phyloP scores from a whole-genome alignment of 1,139 yeast species.

The Yamadazyma trypodendri region DNA sequence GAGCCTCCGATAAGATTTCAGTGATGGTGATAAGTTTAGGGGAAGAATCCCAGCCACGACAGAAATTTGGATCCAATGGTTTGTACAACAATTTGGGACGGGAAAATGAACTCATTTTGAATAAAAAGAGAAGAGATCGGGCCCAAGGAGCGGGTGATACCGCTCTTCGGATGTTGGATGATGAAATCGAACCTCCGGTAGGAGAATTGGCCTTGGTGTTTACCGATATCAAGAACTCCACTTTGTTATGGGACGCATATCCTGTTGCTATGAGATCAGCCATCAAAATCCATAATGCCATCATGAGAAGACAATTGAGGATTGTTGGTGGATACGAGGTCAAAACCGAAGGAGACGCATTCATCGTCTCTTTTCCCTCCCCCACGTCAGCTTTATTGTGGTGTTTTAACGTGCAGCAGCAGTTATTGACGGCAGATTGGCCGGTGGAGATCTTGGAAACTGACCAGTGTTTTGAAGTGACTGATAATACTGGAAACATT shows the following conservation, averaged over 20 bases:
- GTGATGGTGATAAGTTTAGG: conserved; percentile 77
- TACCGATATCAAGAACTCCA: conserved; percentile 95
- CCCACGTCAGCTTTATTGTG: conserved; percentile 88
- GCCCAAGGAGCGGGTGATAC: conserved; percentile 80
- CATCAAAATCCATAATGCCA: conserved; percentile 85
- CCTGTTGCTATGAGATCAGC: conserved; percentile 97
- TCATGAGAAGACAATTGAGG: conserved; percentile 91
- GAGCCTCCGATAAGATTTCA: conserved; percentile 79
- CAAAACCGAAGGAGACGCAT: conserved; percentile 98
- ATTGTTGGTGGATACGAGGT: conserved; percentile 97
- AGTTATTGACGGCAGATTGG: conserved; percentile 85
- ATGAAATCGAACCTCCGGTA: conserved; percentile 92
- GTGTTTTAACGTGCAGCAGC: conserved; percentile 93
- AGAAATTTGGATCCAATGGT: conserved; percentile 29
- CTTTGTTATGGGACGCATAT: conserved; percentile 87
- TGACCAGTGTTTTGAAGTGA: conserved; percentile 79
- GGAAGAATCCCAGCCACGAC: conserved; percentile 31
- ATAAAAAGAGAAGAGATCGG: conserved; percentile 56
- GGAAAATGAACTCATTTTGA: conserved; percentile 39
- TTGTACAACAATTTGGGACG: conserved; percentile 42
- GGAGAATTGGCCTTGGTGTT: conserved; percentile 94
- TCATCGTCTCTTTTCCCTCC: conserved; percentile 96
- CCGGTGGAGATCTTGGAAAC: conserved; percentile 88
- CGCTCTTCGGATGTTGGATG: conserved; percentile 76
- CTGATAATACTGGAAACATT: conserved; percentile 61